phyloP scores from a whole-genome alignment of 225 moss, liverwort and hornwort species.

The Anthoceros angustus region DNA sequence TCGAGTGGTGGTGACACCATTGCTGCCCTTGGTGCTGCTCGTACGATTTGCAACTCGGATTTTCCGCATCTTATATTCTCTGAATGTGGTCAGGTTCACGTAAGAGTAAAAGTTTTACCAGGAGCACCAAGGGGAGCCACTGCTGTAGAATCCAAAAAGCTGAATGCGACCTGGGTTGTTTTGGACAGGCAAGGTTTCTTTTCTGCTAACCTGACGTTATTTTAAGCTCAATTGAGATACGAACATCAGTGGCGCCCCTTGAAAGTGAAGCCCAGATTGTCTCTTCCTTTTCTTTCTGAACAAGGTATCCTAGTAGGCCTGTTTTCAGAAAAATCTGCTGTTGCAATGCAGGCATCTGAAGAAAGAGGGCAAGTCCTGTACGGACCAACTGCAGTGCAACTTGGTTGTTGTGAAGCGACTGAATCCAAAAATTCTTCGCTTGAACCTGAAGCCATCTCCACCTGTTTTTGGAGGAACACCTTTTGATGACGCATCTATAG shows the following conservation, averaged over 20 bases:
- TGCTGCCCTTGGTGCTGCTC: too few species aligned
- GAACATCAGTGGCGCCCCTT: too few species aligned
- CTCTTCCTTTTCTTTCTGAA: background rate
- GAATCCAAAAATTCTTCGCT: constrained; percentile 44
- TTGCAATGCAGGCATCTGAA: constrained; percentile 29
- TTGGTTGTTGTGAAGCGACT: constrained; percentile 41
- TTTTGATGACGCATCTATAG: background rate
- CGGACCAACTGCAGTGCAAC: constrained; percentile 47
- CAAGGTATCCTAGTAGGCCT: background rate
- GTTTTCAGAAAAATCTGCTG: background rate
- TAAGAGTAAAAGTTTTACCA: constrained; percentile 33
- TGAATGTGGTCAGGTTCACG: constrained; percentile 18
- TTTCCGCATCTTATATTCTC: background rate
- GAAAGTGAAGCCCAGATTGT: too few species aligned
- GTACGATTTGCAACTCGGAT: too few species aligned
- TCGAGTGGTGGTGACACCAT: background rate
- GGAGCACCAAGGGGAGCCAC: constrained; percentile 28
- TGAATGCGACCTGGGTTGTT: constrained; percentile 49
- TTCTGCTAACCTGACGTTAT: background rate
- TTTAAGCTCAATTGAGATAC: too few species aligned
- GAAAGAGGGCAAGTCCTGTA: constrained; percentile 44
- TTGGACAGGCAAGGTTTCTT: constrained; percentile 30
- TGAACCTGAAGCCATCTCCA: constrained; percentile 30
- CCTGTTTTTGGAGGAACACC: background rate
- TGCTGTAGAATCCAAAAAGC: constrained; percentile 26